Evolutionary conservation across 768 basidiomycete genomes (phyloP).

Genomic region (Trametes gibbosa): DNA sequence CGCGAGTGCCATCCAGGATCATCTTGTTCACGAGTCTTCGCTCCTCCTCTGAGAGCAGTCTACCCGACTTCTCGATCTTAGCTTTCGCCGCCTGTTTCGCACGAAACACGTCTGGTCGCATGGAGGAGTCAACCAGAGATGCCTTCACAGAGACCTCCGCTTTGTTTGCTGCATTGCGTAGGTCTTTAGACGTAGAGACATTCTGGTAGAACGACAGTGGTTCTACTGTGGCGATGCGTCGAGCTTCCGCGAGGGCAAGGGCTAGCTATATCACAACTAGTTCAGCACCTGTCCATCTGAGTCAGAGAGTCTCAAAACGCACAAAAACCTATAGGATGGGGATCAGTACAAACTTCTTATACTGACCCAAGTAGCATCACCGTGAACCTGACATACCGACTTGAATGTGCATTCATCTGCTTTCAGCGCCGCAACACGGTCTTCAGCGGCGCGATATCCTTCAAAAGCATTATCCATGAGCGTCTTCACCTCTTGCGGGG

Average conservation of each 20-base stretch:
- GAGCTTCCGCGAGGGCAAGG: slow-evolving; percentile 60
- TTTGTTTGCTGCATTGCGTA: slow-evolving; percentile 78
- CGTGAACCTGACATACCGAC: slow-evolving; percentile 45
- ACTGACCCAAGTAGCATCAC: slow-evolving; percentile 43
- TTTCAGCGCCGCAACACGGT: slow-evolving; percentile 58
- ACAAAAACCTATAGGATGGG: slow-evolving; percentile 65
- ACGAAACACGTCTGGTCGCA: slow-evolving; percentile 78
- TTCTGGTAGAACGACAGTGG: slow-evolving; percentile 79
- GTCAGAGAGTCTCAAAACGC: slow-evolving; percentile 38
- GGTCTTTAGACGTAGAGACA: slow-evolving; percentile 66
- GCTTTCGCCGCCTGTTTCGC: slow-evolving; percentile 69
- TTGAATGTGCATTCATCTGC: slow-evolving; percentile 60
- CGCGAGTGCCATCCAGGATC: slow-evolving; percentile 75
- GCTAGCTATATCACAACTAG: slow-evolving; percentile 53
- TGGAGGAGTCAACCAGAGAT: slow-evolving; percentile 70
- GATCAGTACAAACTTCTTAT: slow-evolving; percentile 40
- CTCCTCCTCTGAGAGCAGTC: slow-evolving; percentile 61
- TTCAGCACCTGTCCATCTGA: too few species aligned
- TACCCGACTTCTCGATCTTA: slow-evolving; percentile 60
- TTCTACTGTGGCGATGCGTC: slow-evolving; percentile 46
- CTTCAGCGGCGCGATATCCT: slow-evolving; percentile 50
- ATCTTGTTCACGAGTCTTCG: slow-evolving; percentile 76
- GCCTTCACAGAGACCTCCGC: slow-evolving; percentile 70
- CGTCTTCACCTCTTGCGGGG: slow-evolving; percentile 53
- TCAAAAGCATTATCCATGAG: slow-evolving; percentile 59